A percentile compares a stretch with the other conserved stretches of the same genome.
Conservation (phyloP, 345 rosid genomes). For the Nasturtium officinale region DNA sequence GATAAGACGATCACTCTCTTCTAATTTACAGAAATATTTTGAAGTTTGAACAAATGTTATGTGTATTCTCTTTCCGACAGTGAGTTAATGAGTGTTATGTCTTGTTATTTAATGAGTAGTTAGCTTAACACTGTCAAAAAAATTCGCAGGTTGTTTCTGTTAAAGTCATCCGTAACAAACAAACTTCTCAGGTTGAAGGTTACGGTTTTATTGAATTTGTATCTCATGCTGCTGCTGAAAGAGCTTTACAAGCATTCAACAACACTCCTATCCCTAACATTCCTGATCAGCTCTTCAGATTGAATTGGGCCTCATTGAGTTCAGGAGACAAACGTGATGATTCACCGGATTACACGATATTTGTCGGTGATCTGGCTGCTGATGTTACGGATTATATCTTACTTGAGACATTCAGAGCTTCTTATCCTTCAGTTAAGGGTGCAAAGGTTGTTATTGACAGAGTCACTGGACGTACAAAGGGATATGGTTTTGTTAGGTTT, state of each 20-base stretch:
- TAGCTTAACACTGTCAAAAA: constrained; percentile 4
- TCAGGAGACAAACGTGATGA: constrained; percentile 86
- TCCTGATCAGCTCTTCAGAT: constrained; percentile 72
- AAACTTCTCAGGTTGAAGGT: constrained; percentile 70
- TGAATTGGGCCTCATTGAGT: constrained; percentile 83
- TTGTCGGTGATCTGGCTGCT: constrained; percentile 93
- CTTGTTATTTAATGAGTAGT: not conserved
- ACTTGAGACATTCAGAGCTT: constrained; percentile 78
- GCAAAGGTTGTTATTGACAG: constrained; percentile 95
- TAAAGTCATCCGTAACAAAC: constrained; percentile 87
- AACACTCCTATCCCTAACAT: constrained; percentile 71
- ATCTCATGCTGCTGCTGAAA: constrained; percentile 76
- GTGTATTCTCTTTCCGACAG: not conserved
- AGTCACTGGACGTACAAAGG: constrained; percentile 80
- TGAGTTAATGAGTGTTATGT: not conserved
- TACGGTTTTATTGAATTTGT: constrained; percentile 82
- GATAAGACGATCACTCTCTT: not conserved
- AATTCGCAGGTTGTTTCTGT: constrained; percentile 53
- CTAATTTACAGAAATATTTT: not conserved
- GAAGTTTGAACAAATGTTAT: not conserved
- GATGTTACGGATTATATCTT: constrained; percentile 87
- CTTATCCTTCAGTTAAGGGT: constrained; percentile 72
- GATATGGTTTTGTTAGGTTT: constrained; percentile 90
- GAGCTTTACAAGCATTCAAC: constrained; percentile 68
- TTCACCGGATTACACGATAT: constrained; percentile 71